phyloP scores from a whole-genome alignment of 345 rosid species.

The Ailanthus altissimus region DNA sequence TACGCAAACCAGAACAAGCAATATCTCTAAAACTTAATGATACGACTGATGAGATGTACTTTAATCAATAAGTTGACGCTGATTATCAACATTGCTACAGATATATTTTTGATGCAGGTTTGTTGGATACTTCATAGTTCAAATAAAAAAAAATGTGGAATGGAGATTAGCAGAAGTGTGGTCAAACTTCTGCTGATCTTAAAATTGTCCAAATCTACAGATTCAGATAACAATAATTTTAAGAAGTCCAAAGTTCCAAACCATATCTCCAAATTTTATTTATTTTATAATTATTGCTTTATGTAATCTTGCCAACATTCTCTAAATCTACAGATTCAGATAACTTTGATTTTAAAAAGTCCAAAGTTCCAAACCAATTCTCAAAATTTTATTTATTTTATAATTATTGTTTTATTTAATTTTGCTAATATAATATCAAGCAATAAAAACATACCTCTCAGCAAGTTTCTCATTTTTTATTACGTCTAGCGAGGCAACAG shows the following conservation, averaged over 20 bases:
- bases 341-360: not conserved
- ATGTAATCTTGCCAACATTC: not conserved
- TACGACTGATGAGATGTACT: not conserved
- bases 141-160: not conserved
- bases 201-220: not conserved
- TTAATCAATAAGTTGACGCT: too few relatives aligned
- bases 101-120: not conserved
- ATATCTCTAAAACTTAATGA: not conserved
- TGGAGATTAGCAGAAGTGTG: not conserved
- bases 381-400: not conserved
- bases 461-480: conserved; percentile 73
- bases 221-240: not conserved
- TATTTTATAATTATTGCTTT: not conserved
- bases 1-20: not conserved
- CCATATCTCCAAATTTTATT: not conserved
- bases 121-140: not conserved
- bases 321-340: not conserved
- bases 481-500: conserved; percentile 84
- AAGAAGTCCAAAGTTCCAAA: too few relatives aligned
- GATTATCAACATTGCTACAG: not conserved
- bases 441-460: conserved; percentile 49
- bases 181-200: not conserved
- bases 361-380: not conserved
- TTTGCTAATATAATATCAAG: not conserved
- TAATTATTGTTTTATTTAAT: not conserved